Conservation (phyloP, 2,329 filamentous ascomycete genomes). For the Exophiala phaeomuriformis region DNA sequence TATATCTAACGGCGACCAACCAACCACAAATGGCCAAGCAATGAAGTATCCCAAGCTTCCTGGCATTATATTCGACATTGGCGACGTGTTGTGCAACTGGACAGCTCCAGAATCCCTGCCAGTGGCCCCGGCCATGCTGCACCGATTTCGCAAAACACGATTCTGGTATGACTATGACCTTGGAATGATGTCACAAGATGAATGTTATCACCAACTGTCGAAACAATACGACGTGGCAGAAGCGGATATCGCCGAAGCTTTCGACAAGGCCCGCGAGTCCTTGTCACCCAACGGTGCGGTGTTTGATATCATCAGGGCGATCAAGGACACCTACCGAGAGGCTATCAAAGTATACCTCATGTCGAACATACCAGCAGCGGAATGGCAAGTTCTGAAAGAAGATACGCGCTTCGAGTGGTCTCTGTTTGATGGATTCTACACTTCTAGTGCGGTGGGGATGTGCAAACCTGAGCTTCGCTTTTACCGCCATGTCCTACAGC, state of each 20-base stretch:
- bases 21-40: not conserved
- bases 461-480: conserved; percentile 9
- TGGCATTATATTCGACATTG: conserved; percentile 5
- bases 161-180: conserved; percentile 9
- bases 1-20: no score
- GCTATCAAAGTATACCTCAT: conserved; percentile 3
- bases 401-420: conserved; percentile 3
- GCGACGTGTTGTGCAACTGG: conserved; percentile 7
- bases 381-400: conserved; percentile 4
- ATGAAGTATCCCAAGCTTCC: not conserved
- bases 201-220: conserved; percentile 3
- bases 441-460: conserved; percentile 2
- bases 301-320: conserved; percentile 2
- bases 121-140: conserved; percentile 4
- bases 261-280: conserved; percentile 4
- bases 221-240: not conserved
- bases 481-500: conserved; percentile 2
- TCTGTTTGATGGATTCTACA: conserved; percentile 7
- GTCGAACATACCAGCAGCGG: conserved; percentile 7
- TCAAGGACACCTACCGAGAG: conserved; percentile 3
- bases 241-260: conserved; percentile 4
- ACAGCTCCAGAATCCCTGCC: conserved; percentile 3
- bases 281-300: conserved; percentile 2
- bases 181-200: conserved; percentile 2
- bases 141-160: conserved; percentile 5